Base-by-base conservation (phyloP, 169 alveolate genomes). In the Cryptosporidium tyzzeri region DNA sequence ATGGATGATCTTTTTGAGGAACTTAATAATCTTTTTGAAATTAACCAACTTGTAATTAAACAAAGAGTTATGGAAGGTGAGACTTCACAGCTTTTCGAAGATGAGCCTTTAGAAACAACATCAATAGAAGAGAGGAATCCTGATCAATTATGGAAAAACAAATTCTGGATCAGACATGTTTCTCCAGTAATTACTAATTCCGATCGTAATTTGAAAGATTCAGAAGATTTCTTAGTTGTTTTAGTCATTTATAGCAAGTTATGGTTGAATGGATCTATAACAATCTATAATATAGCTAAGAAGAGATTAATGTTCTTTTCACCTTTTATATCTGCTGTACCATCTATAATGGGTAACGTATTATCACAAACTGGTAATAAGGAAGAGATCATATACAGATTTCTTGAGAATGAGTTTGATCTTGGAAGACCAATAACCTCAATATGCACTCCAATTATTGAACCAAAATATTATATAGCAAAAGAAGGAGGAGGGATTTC, bases 391-490 rank as follows among this genome's bases (percentile, higher is more conserved):
- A 80, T 80, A 26, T 80, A 59, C 26, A 39, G 75, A 62, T 65
- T 80, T 10, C 44, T 80, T 1, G 89, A 80, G 37, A 37, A 35
- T 31, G 89, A 80, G 55, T 80, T 80, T 62, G 89, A 80, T 37
- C 51, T 80, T n/a, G 89, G 89, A 26, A 59, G 89, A 21, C 89
- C 89, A 61, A 62, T 80, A 1, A 80, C 89, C 10, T 80, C 69
- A 2, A 14, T 65, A 8, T 41, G 44, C 7, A 62, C 89, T 26
- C 89, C 89, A 16, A 62, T 80, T 62, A 59, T 80, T n/a, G 89
- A 80, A 8, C 89, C 89, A 29, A 65, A 61, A 35, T 45, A 59
- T 35, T 62, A 59, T 67, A 31, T 44, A 65, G 71, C 71, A 2
- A 61, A 61, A 6, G 75, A 59, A 23, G 74, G 55, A 23, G 74